Base-by-base conservation (phyloP, 2,329 filamentous ascomycete species). In the Teratosphaeria viscida region DNA sequence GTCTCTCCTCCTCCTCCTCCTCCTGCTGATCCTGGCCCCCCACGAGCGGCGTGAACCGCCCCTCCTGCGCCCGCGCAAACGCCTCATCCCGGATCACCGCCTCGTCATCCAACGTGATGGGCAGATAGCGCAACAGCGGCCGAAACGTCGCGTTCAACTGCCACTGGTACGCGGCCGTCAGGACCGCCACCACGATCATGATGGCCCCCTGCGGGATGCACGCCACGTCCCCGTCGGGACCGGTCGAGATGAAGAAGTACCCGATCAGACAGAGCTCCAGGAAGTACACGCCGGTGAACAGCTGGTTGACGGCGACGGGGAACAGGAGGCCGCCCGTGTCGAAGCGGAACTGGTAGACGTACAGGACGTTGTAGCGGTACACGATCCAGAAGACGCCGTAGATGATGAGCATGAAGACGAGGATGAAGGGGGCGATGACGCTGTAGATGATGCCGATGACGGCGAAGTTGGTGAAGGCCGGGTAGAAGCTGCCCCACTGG, bases 301-400 rank as follows among this genome's bases (percentile, higher is more conserved):
- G 88, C 71, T 96, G 92, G 70, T 96, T 96, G 75, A 97, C 89
- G 0, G 94, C 94, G 39, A 87, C 84, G 0, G 94, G 94, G 68
- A 96, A 99, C 57, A 97, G 78, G 1, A 97, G 81, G 52, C 94
- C 94, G 49, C 94, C 94, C 0, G 92, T 99, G 74, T 99, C 94
- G 61, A 88, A 85, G 65, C 86, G 84, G 73, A 95, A 95, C 57
- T 91, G 88, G 29, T 86, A 95, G 61, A 99, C 92, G 68, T 96
- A 99, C 23, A 99, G 82, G 77, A 95, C 95, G 66, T 92, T 92
- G 75, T 97, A 97, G n/a, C 92, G 85, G 72, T 97, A 91, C 0
- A 94, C 92, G 53, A 96, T 80, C 92, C 92, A 99, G 64, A 97
- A 86, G 0, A 99, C 79, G 54, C 83, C 82, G 72, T 97, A 97